Evolutionary conservation across 495 filamentous ascomycete genomes (phyloP).

Genomic region (Penicillium bialowiezense): DNA sequence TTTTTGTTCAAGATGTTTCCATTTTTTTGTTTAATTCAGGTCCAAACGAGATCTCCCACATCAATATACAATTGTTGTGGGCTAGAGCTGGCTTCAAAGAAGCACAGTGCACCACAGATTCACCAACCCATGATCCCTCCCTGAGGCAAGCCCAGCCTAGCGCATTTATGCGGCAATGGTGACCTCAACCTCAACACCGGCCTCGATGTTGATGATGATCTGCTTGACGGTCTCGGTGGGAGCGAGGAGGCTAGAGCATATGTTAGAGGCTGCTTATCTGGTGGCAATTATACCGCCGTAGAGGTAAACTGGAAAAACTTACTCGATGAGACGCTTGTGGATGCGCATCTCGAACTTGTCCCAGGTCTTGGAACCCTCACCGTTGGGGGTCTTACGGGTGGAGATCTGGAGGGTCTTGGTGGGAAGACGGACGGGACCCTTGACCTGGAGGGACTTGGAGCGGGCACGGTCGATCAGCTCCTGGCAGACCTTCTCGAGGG

Average conservation of each 20-base stretch:
- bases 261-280: slow-evolving; percentile 5
- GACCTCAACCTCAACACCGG: slow-evolving; percentile 99
- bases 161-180: slow-evolving; percentile 90
- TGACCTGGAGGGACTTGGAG: slow-evolving; percentile 96
- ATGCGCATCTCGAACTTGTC: slow-evolving; percentile 99
- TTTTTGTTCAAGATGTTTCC: slow-evolving; percentile 32
- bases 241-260: slow-evolving; percentile 71
- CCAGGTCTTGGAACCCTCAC: slow-evolving; percentile 99
- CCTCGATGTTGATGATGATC: slow-evolving; percentile 99
- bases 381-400: slow-evolving; percentile 93
- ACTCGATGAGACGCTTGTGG: slow-evolving; percentile 97
- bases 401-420: slow-evolving; percentile 97
- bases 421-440: slow-evolving; percentile 97
- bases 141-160: slow-evolving; percentile 16
- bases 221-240: slow-evolving; percentile 99
- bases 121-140: slow-evolving; percentile 3
- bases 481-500: slow-evolving; percentile 97
- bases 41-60: slow-evolving; percentile 26
- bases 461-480: slow-evolving; percentile 99
- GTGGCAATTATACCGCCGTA: not conserved
- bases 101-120: not conserved
- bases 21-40: slow-evolving; percentile 40
- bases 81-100: not conserved
- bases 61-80: slow-evolving; percentile 3
- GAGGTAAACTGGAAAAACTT: slow-evolving; percentile 27